These are phyloP conservation scores for Syzygium jambos DNA, from an alignment of 345 rosid genomes.

Conservation along the genomic window DNA sequence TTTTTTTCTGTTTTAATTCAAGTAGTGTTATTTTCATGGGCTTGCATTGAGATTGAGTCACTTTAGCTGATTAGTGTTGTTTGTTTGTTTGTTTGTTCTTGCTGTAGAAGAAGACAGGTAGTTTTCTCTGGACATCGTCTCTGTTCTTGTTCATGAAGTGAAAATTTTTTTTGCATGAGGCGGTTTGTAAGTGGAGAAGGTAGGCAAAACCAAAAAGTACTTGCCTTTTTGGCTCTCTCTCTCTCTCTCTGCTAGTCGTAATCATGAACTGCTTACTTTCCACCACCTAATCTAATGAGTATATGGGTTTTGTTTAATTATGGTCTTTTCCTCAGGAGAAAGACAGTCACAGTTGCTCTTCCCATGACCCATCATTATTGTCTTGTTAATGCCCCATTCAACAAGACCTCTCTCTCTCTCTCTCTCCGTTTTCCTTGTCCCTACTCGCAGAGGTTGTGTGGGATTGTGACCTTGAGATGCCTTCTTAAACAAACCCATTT, in stretches of 20 bases:
- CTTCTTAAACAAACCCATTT: neutral
- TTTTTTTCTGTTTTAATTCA: neutral
- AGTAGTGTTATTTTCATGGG: neutral
- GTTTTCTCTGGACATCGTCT: neutral
- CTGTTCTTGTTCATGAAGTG: neutral
- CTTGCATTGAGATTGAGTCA: neutral
- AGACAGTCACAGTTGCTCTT: slow-evolving; percentile 7
- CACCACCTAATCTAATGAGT: slow-evolving; percentile 29
- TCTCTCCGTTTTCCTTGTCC: slow-evolving; percentile 17
- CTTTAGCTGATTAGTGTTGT: neutral
- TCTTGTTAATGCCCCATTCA: slow-evolving; percentile 28
- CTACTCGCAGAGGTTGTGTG: slow-evolving; percentile 20
- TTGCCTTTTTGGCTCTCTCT: neutral
- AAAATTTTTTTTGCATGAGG: neutral
- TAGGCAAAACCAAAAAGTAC: neutral
- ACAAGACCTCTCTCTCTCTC: slow-evolving; percentile 4
- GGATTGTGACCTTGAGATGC: neutral
- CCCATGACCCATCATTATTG: slow-evolving; percentile 19
- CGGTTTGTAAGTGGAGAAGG: neutral
- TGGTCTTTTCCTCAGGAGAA: neutral
- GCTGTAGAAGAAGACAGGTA: neutral
- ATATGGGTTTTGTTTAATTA: neutral
- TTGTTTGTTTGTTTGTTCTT: neutral
- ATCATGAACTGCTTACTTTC: slow-evolving; percentile 27
- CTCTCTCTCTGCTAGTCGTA: neutral